These are phyloP conservation scores for Cyclocybe aegerita DNA, from an alignment of 768 basidiomycete species.

Conservation along the genomic window DNA sequence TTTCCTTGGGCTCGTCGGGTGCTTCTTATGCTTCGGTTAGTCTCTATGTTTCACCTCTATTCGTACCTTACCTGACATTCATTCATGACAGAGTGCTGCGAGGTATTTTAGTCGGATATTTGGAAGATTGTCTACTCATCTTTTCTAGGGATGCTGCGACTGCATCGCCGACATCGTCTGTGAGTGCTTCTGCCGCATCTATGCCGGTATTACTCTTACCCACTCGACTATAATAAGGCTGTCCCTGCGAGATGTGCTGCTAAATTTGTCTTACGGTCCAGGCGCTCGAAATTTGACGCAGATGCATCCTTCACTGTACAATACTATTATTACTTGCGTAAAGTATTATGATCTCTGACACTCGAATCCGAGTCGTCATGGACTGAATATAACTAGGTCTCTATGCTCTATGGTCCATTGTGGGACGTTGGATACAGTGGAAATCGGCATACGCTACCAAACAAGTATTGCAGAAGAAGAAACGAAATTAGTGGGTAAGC, in stretches of 20 bases:
- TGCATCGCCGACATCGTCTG: conserved; percentile 71
- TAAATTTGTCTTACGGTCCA: conserved; percentile 28
- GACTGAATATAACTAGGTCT: too few species aligned
- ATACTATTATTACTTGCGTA: too few species aligned
- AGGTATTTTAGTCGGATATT: conserved; percentile 36
- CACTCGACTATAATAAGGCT: conserved; percentile 43
- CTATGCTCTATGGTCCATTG: too few species aligned
- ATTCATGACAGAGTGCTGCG: conserved; percentile 61
- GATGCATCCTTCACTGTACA: too few species aligned
- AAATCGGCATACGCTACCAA: too few species aligned
- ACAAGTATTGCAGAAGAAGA: too few species aligned
- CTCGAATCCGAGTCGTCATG: too few species aligned
- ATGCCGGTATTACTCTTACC: background rate
- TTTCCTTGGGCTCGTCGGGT: conserved; percentile 57
- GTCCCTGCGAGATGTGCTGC: conserved; percentile 80
- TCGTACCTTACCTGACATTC: background rate
- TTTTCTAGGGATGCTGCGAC: conserved; percentile 63
- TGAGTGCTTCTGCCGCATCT: conserved; percentile 31
- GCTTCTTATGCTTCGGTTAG: conserved; percentile 76
- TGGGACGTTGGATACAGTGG: too few species aligned
- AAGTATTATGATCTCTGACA: too few species aligned
- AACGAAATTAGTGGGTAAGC: too few species aligned
- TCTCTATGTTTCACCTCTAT: conserved; percentile 3
- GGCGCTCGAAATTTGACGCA: too few species aligned
- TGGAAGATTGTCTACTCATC: conserved; percentile 2